Evolutionary conservation across 345 rosid species (phyloP), one percentile per base, ranked within the genome.

Genomic region (Boechera retrofracta): DNA sequence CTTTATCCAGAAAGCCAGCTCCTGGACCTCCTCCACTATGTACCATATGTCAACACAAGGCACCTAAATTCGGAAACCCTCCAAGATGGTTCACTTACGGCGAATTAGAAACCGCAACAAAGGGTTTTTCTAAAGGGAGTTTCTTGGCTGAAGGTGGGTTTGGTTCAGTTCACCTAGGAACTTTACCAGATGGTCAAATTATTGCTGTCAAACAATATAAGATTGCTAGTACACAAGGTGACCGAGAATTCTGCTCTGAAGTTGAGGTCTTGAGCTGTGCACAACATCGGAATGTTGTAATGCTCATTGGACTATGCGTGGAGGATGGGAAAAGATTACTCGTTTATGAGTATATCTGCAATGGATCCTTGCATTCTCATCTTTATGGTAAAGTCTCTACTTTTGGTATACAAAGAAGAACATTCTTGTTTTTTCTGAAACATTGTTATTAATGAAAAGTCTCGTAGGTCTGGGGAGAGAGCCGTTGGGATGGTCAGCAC

Each of bases 141-240:
- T 95, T 95, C 91, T 85, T 95, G 83, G 98, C 99, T 69, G 99
- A 95, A 86, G 99, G 99, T 67, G 97, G 99, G 7, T 95, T 84
- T 81, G 99, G 99, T 70, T 95, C 99, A 41, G 99, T 95, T 62
- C 94, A 95, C 67, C 83, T 87, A 77, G 99, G 99, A 64, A 82
- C 84, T 29, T 81, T 95, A 72, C 88, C 90, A 18, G 89, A 86
- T 78, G 98, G 96, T 58, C 97, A 86, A 83, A 88, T 89, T 42
- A 82, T 95, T 84, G 99, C 99, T 8, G 99, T 95, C 26, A 95
- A 95, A 85, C 99, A 92, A 65, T 92, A 91, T 82, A 95, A 91
- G 77, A 75, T 87, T 82, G 98, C 99, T 67, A 95, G 99, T 73
- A 89, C 98, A 28, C 98, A 95, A 82, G 99, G 99, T 69, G 98